Evolutionary conservation across 345 rosid species (phyloP).

Genomic region (Pistacia integerrima): DNA sequence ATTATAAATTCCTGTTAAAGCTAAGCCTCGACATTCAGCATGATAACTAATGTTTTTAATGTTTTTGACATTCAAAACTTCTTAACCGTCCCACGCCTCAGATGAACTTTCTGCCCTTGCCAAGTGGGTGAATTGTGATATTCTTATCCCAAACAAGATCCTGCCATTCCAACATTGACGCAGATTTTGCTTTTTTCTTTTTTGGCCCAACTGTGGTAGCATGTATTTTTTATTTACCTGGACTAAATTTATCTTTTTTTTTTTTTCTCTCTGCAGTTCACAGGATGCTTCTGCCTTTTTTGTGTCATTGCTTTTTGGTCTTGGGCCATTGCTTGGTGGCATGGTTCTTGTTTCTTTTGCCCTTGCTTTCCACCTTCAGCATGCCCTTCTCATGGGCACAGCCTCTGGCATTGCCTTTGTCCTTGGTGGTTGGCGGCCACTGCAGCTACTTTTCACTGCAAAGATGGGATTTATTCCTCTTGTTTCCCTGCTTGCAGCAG

Average conservation of each 20-base stretch:
- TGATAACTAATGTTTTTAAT: not conserved
- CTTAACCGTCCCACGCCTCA: too few species aligned
- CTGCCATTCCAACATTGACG: not conserved
- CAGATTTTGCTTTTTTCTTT: not conserved
- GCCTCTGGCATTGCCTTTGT: conserved; percentile 95
- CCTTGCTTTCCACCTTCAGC: conserved; percentile 75
- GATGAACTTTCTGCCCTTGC: not conserved
- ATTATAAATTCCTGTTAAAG: not conserved
- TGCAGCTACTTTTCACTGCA: conserved; percentile 69
- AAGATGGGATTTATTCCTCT: conserved; percentile 82
- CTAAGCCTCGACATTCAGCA: not conserved
- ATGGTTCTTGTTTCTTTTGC: conserved; percentile 72
- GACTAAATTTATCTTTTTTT: conserved; percentile 7
- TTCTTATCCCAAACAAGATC: not conserved
- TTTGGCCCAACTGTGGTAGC: not conserved
- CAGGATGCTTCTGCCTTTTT: conserved; percentile 98
- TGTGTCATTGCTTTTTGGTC: conserved; percentile 94
- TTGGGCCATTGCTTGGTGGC: conserved; percentile 95
- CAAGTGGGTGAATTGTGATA: not conserved
- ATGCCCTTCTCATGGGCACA: conserved; percentile 90
- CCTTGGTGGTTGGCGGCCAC: conserved; percentile 91
- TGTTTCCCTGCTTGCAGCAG: conserved; percentile 48
- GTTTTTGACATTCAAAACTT: not conserved
- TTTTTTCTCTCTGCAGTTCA: conserved; percentile 56
- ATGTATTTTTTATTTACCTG: conserved; percentile 10